A percentile compares a stretch with the other conserved stretches of the same genome.
phyloP scores from a whole-genome alignment of 2,329 filamentous ascomycete species.

The Microsporum audouinii region DNA sequence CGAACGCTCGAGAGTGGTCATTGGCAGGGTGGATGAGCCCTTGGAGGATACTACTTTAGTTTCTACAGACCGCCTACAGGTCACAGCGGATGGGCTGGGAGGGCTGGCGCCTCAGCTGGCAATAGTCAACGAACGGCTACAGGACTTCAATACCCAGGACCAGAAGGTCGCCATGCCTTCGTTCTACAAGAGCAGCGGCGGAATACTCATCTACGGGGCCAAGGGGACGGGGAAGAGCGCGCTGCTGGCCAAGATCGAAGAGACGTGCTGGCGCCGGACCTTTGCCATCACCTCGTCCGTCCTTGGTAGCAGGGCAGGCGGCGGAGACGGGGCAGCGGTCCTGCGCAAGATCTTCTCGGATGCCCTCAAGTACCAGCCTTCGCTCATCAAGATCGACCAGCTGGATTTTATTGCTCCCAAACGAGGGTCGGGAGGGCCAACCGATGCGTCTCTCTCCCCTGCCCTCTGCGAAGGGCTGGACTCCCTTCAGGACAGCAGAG shows the following conservation, averaged over 20 bases:
- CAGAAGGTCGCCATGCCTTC: conserved; percentile 27
- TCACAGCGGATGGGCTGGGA: conserved; percentile 45
- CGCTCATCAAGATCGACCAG: conserved; percentile 67
- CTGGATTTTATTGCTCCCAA: conserved; percentile 59
- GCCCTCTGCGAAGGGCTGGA: conserved; percentile 33
- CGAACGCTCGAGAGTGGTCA: conserved; percentile 23
- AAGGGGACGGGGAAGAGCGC: conserved; percentile 76
- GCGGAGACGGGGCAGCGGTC: conserved; percentile 39
- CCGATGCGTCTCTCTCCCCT: conserved; percentile 23
- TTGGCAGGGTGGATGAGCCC: conserved; percentile 20
- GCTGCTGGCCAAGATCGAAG: conserved; percentile 56
- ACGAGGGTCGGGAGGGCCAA: conserved; percentile 35
- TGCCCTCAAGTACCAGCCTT: conserved; percentile 58
- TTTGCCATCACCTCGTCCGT: conserved; percentile 36
- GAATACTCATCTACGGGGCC: conserved; percentile 66
- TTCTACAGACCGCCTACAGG: conserved; percentile 16
- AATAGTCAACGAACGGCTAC: conserved; percentile 56
- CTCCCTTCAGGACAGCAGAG: conserved; percentile 36
- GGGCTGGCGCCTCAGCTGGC: conserved; percentile 55
- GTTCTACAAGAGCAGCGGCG: conserved; percentile 39
- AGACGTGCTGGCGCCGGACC: conserved; percentile 58
- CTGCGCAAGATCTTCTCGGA: conserved; percentile 59
- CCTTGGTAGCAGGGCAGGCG: conserved; percentile 24
- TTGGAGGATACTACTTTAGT: conserved; percentile 3
- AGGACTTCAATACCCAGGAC: conserved; percentile 38